Conservation (phyloP, 768 basidiomycete genomes). For the Pulveroboletus sp. region DNA sequence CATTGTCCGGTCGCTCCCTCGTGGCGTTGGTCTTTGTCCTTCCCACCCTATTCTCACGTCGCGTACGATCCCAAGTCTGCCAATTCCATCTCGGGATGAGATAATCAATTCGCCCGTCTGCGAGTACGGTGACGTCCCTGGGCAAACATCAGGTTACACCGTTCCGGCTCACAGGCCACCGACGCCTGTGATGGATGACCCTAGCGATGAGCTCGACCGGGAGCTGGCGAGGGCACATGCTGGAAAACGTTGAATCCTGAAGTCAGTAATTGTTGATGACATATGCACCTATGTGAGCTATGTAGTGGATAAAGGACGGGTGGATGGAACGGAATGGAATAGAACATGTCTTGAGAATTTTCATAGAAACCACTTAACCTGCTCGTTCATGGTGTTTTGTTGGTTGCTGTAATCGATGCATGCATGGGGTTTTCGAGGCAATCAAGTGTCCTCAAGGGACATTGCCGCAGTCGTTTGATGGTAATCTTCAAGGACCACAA, state of each 20-base stretch:
- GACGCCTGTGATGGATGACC: slow-evolving; percentile 80
- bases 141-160: slow-evolving; percentile 68
- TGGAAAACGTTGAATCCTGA: slow-evolving; percentile 24
- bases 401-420: neutral
- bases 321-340: neutral
- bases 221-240: slow-evolving; percentile 76
- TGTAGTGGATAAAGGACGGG: neutral
- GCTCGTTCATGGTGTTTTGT: neutral
- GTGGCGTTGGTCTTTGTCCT: neutral
- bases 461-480: no score
- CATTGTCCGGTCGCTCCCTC: neutral
- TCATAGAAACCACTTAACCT: neutral
- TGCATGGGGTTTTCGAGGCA: no score
- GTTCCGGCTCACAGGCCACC: slow-evolving; percentile 42
- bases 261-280: neutral
- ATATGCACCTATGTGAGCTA: neutral
- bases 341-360: neutral
- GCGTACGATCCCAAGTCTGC: slow-evolving; percentile 44
- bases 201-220: slow-evolving; percentile 78
- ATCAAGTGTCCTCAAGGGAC: no score
- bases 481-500: no score
- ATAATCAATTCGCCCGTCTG: slow-evolving; percentile 72
- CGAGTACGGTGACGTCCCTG: slow-evolving; percentile 54
- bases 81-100: slow-evolving; percentile 77
- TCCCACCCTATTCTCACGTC: neutral